Conservation (phyloP, 1,139 yeast species). For the Taphrina betulina region DNA sequence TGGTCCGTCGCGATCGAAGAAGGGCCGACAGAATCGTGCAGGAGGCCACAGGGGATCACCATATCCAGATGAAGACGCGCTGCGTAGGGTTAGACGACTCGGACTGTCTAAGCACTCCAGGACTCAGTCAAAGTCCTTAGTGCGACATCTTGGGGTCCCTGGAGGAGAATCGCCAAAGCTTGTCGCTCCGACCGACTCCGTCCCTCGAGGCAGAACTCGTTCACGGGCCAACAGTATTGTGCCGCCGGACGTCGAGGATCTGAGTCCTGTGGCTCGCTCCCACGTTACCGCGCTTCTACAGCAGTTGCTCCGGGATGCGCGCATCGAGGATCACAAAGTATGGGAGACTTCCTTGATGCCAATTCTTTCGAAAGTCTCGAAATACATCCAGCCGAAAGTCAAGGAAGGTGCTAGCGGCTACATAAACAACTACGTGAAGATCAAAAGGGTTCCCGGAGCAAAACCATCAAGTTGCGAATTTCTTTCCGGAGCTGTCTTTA, state of each 20-base stretch:
- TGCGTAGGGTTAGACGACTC: not conserved
- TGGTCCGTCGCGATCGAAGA: not conserved
- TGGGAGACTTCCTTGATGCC: conserved; percentile 56
- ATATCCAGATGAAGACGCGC: not conserved
- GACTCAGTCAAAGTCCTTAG: conserved; percentile 17
- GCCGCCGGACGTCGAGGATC: conserved; percentile 39
- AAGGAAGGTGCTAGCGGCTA: conserved; percentile 73
- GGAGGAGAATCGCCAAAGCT: not conserved
- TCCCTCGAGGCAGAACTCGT: conserved; percentile 10
- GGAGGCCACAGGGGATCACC: not conserved
- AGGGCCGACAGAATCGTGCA: not conserved
- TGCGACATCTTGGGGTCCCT: conserved; percentile 3
- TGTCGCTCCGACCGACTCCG: not conserved
- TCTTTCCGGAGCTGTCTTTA: conserved; percentile 78
- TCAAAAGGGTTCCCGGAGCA: conserved; percentile 82
- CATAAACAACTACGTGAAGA: conserved; percentile 79
- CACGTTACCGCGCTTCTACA: conserved; percentile 52
- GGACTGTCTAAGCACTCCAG: conserved; percentile 1
- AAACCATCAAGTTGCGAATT: conserved; percentile 56
- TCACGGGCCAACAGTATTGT: conserved; percentile 22
- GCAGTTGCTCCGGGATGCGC: conserved; percentile 56
- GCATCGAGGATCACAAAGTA: conserved; percentile 54
- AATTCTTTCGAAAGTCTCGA: conserved; percentile 51
- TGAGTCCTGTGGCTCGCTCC: conserved; percentile 47
- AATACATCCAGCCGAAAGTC: conserved; percentile 55